Conservation (phyloP, 805 yeast genomes). For the Starmerella sirachaensis region DNA sequence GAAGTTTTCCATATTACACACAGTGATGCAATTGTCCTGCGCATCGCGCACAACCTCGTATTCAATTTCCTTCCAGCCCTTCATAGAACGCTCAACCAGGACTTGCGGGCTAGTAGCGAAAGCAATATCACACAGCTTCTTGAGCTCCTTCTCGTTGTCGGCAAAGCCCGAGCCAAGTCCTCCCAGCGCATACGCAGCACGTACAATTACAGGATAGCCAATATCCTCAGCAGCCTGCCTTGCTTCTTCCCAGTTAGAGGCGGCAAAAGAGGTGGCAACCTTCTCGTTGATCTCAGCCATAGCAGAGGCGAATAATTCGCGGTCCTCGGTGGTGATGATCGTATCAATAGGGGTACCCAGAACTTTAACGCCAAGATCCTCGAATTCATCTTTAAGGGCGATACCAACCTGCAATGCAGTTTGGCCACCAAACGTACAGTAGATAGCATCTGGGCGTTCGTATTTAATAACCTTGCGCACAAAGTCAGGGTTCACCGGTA, state of each 20-base stretch:
- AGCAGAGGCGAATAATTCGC: constrained; percentile 88
- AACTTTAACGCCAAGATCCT: constrained; percentile 79
- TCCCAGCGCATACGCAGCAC: constrained; percentile 96
- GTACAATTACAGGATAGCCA: constrained; percentile 89
- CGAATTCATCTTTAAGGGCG: constrained; percentile 88
- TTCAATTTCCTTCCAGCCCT: constrained; percentile 99
- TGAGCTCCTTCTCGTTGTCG: constrained; percentile 68
- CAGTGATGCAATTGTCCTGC: constrained; percentile 94
- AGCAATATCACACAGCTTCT: constrained; percentile 76
- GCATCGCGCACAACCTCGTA: constrained; percentile 98
- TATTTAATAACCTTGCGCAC: constrained; percentile 89
- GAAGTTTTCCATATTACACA: constrained; percentile 97
- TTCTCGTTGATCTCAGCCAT: constrained; percentile 93
- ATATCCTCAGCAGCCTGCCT: constrained; percentile 70
- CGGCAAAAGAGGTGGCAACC: constrained; percentile 88
- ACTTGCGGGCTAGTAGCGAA: constrained; percentile 95
- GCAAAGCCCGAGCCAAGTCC: constrained; percentile 98
- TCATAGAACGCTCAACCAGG: constrained; percentile 88
- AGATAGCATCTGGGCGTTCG: constrained; percentile 95
- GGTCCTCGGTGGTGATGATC: constrained; percentile 92
- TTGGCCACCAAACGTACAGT: constrained; percentile 97
- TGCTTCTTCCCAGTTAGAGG: constrained; percentile 70
- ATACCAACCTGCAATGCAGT: constrained; percentile 96
- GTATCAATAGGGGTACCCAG: constrained; percentile 95
- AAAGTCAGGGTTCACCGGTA: constrained; percentile 95